A percentile compares a stretch with the other conserved stretches of the same genome.
Evolutionary conservation across 805 yeast genomes (phyloP).

Genomic region (Candida succiphila): DNA sequence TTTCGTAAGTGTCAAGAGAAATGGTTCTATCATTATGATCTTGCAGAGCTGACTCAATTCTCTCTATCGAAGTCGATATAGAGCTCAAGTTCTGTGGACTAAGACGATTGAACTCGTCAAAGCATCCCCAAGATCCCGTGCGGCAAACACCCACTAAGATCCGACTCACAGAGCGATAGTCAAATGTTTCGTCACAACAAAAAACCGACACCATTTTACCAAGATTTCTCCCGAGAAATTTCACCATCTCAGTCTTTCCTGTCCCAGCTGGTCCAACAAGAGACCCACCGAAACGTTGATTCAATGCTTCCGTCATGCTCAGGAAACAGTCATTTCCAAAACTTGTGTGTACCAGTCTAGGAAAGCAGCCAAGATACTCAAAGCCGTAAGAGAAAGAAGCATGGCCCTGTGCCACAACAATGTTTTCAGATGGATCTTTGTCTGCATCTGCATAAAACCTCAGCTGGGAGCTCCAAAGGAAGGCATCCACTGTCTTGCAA

Average conservation of each 20-base stretch:
- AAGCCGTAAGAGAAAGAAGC: slow-evolving; percentile 55
- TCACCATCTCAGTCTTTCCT: slow-evolving; percentile 88
- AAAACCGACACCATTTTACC: slow-evolving; percentile 82
- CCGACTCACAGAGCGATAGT: slow-evolving; percentile 68
- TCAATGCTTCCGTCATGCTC: slow-evolving; percentile 65
- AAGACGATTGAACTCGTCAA: slow-evolving; percentile 87
- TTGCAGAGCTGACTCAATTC: slow-evolving; percentile 47
- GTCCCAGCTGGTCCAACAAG: slow-evolving; percentile 97
- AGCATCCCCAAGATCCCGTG: slow-evolving; percentile 92
- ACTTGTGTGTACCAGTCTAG: slow-evolving; percentile 69
- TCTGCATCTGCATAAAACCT: slow-evolving; percentile 28
- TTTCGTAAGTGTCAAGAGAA: slow-evolving; percentile 31
- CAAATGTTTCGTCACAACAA: slow-evolving; percentile 86
- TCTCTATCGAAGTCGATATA: slow-evolving; percentile 70
- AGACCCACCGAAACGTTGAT: slow-evolving; percentile 75
- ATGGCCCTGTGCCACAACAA: slow-evolving; percentile 44
- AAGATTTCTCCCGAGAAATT: slow-evolving; percentile 68
- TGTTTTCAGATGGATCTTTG: slow-evolving; percentile 11
- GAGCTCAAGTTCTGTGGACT: slow-evolving; percentile 69
- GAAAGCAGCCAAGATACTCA: slow-evolving; percentile 73
- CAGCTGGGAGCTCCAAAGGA: slow-evolving; percentile 44
- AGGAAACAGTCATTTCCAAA: slow-evolving; percentile 53
- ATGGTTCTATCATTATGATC: slow-evolving; percentile 10
- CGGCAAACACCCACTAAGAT: slow-evolving; percentile 70
- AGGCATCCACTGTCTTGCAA: slow-evolving; percentile 6